Evolutionary conservation across 768 basidiomycete species (phyloP).

Genomic region (Agaricus sinodeliciosus): DNA sequence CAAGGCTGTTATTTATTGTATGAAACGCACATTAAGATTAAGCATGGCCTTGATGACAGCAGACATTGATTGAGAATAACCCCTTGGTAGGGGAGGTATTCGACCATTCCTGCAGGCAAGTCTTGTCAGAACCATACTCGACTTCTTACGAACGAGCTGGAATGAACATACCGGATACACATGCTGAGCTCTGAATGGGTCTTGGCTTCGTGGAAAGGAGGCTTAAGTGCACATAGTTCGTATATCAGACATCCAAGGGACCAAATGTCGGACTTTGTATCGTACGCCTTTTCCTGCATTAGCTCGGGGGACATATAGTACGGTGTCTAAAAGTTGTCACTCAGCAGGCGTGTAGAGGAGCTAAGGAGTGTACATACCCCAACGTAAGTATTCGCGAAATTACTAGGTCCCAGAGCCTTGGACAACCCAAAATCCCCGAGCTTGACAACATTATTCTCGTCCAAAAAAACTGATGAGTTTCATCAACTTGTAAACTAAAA

Average conservation of each 20-base stretch:
- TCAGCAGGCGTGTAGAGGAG: background rate
- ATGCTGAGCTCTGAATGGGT: slow-evolving; percentile 83
- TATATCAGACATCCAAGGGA: slow-evolving; percentile 95
- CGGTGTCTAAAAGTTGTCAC: slow-evolving; percentile 62
- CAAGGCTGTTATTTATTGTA: background rate
- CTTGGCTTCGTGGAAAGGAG: slow-evolving; percentile 90
- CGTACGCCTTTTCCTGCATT: slow-evolving; percentile 95
- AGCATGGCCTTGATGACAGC: slow-evolving; percentile 85
- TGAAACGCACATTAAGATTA: slow-evolving; percentile 59
- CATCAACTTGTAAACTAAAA: background rate
- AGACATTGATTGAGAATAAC: slow-evolving; percentile 68
- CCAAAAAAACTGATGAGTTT: slow-evolving; percentile 69
- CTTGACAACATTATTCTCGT: slow-evolving; percentile 80
- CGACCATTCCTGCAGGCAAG: slow-evolving; percentile 57
- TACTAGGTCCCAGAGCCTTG: slow-evolving; percentile 82
- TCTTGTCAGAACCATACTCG: background rate
- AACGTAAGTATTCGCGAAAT: slow-evolving; percentile 94
- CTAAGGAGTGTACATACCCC: slow-evolving; percentile 54
- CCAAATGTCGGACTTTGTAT: slow-evolving; percentile 98
- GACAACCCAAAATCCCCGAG: slow-evolving; percentile 96
- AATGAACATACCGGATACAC: slow-evolving; percentile 55
- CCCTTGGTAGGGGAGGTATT: slow-evolving; percentile 84
- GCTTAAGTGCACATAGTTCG: slow-evolving; percentile 90
- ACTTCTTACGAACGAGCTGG: background rate
- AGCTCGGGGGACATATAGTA: slow-evolving; percentile 99